Evolutionary conservation across 257 asterid species (phyloP).

Genomic region (Cordia subcordata): DNA sequence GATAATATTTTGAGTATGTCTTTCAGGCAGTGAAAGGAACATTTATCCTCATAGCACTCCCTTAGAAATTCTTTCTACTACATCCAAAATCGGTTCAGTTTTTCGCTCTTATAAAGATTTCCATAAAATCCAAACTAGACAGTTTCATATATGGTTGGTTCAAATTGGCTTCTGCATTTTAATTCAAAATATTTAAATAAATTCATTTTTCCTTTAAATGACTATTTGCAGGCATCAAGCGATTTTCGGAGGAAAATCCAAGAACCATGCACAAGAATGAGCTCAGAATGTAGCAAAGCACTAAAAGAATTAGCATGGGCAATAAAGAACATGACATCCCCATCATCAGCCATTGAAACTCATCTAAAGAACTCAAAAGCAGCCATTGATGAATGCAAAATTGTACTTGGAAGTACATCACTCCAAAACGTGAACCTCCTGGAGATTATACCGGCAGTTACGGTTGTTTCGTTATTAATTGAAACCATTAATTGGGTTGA

Average conservation of each 20-base stretch:
- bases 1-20: too few species aligned
- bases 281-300: conserved; percentile 46
- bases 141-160: too few species aligned
- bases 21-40: too few species aligned
- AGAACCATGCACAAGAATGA: conserved; percentile 34
- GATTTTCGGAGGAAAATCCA: conserved; percentile 34
- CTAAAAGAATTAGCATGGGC: conserved; percentile 38
- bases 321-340: conserved; percentile 35
- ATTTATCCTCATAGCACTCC: too few species aligned
- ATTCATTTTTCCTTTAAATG: too few species aligned
- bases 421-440: conserved; percentile 21
- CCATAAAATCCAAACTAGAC: too few species aligned
- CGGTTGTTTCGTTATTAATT: conserved; percentile 45
- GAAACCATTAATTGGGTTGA: conserved; percentile 44
- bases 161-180: too few species aligned
- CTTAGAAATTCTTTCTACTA: too few species aligned
- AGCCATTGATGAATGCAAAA: conserved; percentile 33
- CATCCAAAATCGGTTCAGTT: too few species aligned
- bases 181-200: too few species aligned
- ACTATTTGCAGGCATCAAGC: conserved; percentile 26
- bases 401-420: conserved; percentile 9
- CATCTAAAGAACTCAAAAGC: conserved; percentile 25
- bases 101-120: too few species aligned
- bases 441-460: conserved; percentile 37
- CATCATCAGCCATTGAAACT: conserved; percentile 16